Evolutionary conservation across 331 rosid genomes (phyloP).

Genomic region (Malus hybrid): DNA sequence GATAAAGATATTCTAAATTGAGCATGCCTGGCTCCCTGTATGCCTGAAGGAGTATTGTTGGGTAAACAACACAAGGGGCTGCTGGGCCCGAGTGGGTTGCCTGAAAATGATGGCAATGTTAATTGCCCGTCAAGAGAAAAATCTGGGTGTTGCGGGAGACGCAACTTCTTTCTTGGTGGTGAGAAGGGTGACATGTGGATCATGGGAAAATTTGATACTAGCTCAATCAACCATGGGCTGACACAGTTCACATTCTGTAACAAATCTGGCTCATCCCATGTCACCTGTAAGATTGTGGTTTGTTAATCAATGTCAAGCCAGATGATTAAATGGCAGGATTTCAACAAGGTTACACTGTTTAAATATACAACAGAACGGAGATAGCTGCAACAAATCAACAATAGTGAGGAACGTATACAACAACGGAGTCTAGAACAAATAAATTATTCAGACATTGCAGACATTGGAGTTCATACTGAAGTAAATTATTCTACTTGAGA

Average conservation of each 20-base stretch:
- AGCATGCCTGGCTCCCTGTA: conserved; percentile 99
- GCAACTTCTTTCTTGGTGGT: conserved; percentile 79
- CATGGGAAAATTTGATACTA: conserved; percentile 67
- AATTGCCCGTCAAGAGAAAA: conserved; percentile 58
- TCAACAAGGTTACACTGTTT: background rate
- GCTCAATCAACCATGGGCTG: conserved; percentile 91
- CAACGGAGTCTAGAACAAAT: background rate
- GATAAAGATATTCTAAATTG: conserved; percentile 82
- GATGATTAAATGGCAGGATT: background rate
- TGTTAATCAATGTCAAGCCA: background rate
- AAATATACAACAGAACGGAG: background rate
- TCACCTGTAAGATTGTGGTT: conserved; percentile 48
- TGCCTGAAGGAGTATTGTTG: conserved; percentile 93
- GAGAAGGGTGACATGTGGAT: conserved; percentile 64
- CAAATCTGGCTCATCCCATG: conserved; percentile 99
- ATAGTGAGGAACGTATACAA: background rate
- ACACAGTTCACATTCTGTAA: conserved; percentile 94
- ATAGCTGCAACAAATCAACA: background rate
- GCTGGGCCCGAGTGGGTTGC: conserved; percentile 77
- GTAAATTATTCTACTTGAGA: background rate
- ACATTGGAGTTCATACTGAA: background rate
- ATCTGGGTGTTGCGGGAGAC: conserved; percentile 62
- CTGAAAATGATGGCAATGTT: conserved; percentile 52
- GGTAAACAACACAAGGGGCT: conserved; percentile 78
- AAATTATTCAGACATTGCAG: background rate